Base-by-base conservation (phyloP, 805 yeast species). In the Yamadazyma sp. region DNA sequence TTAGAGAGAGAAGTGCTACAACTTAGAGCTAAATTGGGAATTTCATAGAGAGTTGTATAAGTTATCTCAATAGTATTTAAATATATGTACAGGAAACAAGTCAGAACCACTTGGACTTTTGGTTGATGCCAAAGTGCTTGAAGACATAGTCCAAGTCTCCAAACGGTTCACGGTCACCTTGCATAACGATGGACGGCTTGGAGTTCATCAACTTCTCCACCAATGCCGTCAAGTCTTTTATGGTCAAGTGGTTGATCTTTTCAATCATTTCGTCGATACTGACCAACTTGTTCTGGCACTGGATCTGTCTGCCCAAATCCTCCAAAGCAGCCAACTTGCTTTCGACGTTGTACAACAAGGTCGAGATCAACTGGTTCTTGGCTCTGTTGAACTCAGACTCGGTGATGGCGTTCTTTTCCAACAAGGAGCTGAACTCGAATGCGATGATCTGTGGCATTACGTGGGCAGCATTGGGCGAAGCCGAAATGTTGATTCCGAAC, bases 261-360 rank as follows among this genome's bases (percentile, higher is more conserved):
- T 60, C 66, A 40, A 91, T 82, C 95, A 91, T 89, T 52, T 89
- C 95, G 22, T 70, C 65, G 6, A 88, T 82, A 10, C 85, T 78
- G 6, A 90, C 75, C 47, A 84, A 77, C 47, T 75, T 75, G 28
- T 88, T 87, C 55, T 84, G 88, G 31, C 86, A 78, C 60, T 86
- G 95, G 17, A 93, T 79, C 60, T 93, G 99, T 60, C 98, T 79
- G 10, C 98, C 98, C 63, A 90, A 71, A 54, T 93, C 99, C 62
- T 93, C 99, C 39, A 93, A 69, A 54, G 87, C 90, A n/a, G 95
- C 95, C 71, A 91, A 74, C 57, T 85, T 88, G 47, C 93, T 82
- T 60, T 93, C 99, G 32, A 90, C 73, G 53, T 90, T 91, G 96
- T 91, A 91, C 58, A 91, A 71, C 42, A 93, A 67, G 6, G 95